Evolutionary conservation across 768 basidiomycete genomes (phyloP).

Genomic region (Suillus ampliporus): DNA sequence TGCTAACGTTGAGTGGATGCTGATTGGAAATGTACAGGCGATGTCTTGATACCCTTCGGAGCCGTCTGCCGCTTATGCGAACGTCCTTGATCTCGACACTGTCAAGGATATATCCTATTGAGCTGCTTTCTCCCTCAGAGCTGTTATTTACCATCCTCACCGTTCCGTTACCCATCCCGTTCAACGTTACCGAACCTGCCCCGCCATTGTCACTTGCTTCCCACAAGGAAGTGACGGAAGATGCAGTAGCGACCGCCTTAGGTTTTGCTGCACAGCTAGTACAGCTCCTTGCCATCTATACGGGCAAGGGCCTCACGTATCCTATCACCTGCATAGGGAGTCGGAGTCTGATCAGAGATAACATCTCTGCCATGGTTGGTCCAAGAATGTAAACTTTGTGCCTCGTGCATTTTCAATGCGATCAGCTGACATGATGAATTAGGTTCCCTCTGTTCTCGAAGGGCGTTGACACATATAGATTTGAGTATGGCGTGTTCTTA

Average conservation of each 20-base stretch:
- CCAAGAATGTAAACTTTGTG: slow-evolving; percentile 80
- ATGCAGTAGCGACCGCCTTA: slow-evolving; percentile 84
- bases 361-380: slow-evolving; percentile 94
- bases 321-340: slow-evolving; percentile 92
- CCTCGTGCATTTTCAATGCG: slow-evolving; percentile 9
- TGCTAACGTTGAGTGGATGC: slow-evolving; percentile 9
- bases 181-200: slow-evolving; percentile 74
- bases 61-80: slow-evolving; percentile 56
- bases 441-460: slow-evolving; percentile 96
- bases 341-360: slow-evolving; percentile 88
- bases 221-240: slow-evolving; percentile 81
- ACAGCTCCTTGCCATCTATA: slow-evolving; percentile 79
- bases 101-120: slow-evolving; percentile 86
- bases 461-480: slow-evolving; percentile 95
- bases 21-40: slow-evolving; percentile 42
- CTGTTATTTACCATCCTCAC: slow-evolving; percentile 88
- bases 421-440: slow-evolving; percentile 19
- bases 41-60: slow-evolving; percentile 51
- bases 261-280: slow-evolving; percentile 91
- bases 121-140: slow-evolving; percentile 80
- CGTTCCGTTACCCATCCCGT: slow-evolving; percentile 90
- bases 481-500: slow-evolving; percentile 96
- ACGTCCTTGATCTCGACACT: slow-evolving; percentile 73
- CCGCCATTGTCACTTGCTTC: slow-evolving; percentile 75
- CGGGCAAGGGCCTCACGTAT: slow-evolving; percentile 80